phyloP scores from a whole-genome alignment of 805 yeast species.

The Pichia eremophila region DNA sequence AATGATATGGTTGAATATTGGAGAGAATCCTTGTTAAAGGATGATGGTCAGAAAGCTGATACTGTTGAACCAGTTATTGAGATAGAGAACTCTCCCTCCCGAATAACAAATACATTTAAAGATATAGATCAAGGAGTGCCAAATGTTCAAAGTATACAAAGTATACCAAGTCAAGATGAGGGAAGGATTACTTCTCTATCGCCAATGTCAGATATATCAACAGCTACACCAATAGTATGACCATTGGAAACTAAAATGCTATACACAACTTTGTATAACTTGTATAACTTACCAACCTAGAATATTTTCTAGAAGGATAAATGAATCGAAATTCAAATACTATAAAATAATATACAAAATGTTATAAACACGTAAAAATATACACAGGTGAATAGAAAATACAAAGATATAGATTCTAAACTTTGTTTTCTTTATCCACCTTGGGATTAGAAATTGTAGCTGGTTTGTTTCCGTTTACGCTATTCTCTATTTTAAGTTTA shows the following conservation, averaged over 20 bases:
- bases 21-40: constrained; percentile 32
- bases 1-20: constrained; percentile 72
- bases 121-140: neutral
- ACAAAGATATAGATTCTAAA: neutral
- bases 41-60: constrained; percentile 1
- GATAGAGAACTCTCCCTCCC: neutral
- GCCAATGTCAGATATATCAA: neutral
- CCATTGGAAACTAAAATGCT: too few relatives aligned
- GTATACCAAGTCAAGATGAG: neutral
- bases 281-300: too few relatives aligned
- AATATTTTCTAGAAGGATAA: neutral
- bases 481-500: constrained; percentile 3
- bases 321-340: too few relatives aligned
- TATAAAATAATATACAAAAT: neutral
- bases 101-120: neutral
- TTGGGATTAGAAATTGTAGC: neutral
- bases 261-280: too few relatives aligned
- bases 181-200: neutral
- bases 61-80: neutral
- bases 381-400: neutral
- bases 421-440: constrained; percentile 3
- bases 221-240: neutral
- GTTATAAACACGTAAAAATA: neutral
- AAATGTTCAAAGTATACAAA: neutral
- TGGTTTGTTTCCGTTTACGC: neutral